Percentiles rank a stretch among this genome's conserved stretches.
Conservation (phyloP, 441 rosid genomes). For the Populus tomentosa region DNA sequence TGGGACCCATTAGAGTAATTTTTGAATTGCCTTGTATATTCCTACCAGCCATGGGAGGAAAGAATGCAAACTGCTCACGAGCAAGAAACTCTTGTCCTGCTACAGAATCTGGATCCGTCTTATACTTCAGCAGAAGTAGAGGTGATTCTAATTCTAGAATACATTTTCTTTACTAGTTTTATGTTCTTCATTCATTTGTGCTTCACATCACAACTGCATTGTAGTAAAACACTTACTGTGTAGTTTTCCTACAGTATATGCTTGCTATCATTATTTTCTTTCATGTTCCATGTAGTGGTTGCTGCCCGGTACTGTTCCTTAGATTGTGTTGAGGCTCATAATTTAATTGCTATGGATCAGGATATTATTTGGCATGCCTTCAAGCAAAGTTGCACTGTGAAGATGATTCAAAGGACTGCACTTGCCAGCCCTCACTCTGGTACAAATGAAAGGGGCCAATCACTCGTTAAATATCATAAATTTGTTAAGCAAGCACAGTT, state of each 20-base stretch:
- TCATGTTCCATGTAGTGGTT: conserved; percentile 7
- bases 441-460: conserved; percentile 22
- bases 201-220: neutral
- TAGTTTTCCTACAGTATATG: neutral
- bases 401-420: conserved; percentile 51
- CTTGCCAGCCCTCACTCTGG: conserved; percentile 53
- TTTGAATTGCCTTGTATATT: conserved; percentile 14
- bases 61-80: conserved; percentile 46
- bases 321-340: neutral
- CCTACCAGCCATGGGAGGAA: conserved; percentile 70
- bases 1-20: conserved; percentile 6
- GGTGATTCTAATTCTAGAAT: conserved; percentile 35
- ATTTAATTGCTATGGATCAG: conserved; percentile 32
- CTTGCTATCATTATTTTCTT: neutral
- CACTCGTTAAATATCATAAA: neutral
- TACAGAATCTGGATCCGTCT: conserved; percentile 72
- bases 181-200: neutral
- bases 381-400: conserved; percentile 57
- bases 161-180: neutral
- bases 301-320: neutral
- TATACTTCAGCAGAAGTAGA: conserved; percentile 62
- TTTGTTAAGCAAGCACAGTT: neutral
- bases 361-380: conserved; percentile 64
- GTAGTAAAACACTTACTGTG: neutral
- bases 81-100: conserved; percentile 53